Evolutionary conservation across 176 grass and related monocot genomes (phyloP), one percentile per base, ranked within the genome.

Genomic region (Zea mays): DNA sequence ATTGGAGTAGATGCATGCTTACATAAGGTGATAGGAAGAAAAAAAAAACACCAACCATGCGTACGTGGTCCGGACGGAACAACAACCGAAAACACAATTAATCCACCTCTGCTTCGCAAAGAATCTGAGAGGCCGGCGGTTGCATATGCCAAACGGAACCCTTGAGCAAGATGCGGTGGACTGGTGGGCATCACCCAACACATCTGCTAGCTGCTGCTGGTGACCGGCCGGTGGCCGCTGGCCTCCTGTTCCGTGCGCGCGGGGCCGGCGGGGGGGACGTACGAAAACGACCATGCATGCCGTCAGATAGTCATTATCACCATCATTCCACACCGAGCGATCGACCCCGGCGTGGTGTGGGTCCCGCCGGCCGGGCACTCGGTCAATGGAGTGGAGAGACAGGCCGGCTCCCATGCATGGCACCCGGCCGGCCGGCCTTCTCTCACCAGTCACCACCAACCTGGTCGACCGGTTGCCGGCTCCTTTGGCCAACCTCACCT

Each of bases 281-380:
- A 36, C 35, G 75, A 83, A 78, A 83, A 62, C 36, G 75, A 88
- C 54, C 86, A 7, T 27, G 27, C 27, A 27, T 52, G 84, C 55
- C 8, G 69, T 65, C 85, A 83, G 85, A 87, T 74, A 74, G 69
- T 83, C 75, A 63, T 88, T 66, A 74, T 79, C 63, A 34, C 37
- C 80, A 75, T 36, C 62, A 59, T 50, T 61, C 36, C 14, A 36
- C 21, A 48, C 47, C 5, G 67, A 27, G 20, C 46, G 11, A 45
- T 75, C 35, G 8, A 20, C 56, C 65, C 56, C 65, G 37, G 5
- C 69, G 68, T 17, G 6, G 39, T 48, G 76, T 48, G 76, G 77
- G 36, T 44, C 76, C 76, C 3, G 45, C 74, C 34, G 17, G 33
- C 21, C 74, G 13, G 17, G 9, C 49, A 20, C 50, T 39, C 15